Evolutionary conservation across 2,329 filamentous ascomycete species (phyloP).

Genomic region (Trichophyton rubrum): DNA sequence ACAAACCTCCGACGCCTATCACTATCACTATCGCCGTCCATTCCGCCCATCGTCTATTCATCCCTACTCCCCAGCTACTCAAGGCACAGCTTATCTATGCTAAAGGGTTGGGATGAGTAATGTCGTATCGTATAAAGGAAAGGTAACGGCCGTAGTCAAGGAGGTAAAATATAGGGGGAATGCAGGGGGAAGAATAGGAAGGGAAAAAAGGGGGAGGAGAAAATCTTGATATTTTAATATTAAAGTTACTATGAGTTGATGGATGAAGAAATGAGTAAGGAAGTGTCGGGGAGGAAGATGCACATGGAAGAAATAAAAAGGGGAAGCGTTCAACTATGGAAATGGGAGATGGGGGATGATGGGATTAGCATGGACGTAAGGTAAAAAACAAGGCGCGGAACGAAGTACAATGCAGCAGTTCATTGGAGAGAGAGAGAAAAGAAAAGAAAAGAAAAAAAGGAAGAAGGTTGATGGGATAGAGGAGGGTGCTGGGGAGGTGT

Average conservation of each 20-base stretch:
- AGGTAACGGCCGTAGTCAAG: background rate
- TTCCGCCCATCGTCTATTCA: background rate
- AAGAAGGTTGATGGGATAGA: no score
- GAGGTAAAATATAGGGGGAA: background rate
- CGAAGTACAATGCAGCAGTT: background rate
- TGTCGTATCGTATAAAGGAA: background rate
- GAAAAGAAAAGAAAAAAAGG: background rate
- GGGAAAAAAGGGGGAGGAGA: slow-evolving; percentile 9
- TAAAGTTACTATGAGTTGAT: slow-evolving; percentile 5
- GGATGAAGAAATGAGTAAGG: background rate
- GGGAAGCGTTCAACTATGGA: background rate
- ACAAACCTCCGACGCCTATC: background rate
- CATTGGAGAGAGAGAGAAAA: background rate
- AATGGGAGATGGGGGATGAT: background rate
- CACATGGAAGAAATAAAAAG: background rate
- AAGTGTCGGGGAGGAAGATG: background rate
- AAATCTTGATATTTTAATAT: slow-evolving; percentile 8
- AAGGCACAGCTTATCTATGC: background rate
- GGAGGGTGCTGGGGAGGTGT: no score
- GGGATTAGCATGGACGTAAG: background rate
- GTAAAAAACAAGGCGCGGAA: background rate
- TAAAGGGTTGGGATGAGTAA: background rate
- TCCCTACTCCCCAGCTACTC: background rate
- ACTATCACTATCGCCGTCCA: background rate
- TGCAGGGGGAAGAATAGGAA: slow-evolving; percentile 8